Evolutionary conservation across 306 rosid species (phyloP), one percentile per base, ranked within the genome.

Genomic region (Glycine soja): DNA sequence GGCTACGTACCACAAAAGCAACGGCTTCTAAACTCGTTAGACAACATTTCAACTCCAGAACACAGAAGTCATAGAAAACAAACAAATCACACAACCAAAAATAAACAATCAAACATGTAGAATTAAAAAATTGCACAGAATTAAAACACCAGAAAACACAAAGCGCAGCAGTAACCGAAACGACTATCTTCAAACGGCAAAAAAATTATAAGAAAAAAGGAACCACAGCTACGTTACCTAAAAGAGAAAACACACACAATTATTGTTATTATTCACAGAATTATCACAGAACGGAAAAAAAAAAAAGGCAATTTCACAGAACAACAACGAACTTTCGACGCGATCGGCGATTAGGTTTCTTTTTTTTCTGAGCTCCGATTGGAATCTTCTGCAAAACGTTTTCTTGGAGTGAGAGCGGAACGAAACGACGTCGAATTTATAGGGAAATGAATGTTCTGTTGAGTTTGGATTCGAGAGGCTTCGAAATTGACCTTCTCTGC

Each of bases 241-340:
- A 59, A 52, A 48, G 6, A 83, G 46, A 80, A 30, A 61, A 45
- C 53, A 63, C 53, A 42, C 64, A 64, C 3, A 57, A 13, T 64
- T 30, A 69, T 7, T 1, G 12, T 19, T 15, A n/a, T n/a, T 32
- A 77, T 8, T 42, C 11, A 64, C 52, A 19, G 50, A 40, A n/a
- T 0, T 24, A 18, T 10, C 30, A n/a, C 64, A 58, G 15, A 0
- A 36, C 48, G 40, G 8, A 47, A 54, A 42, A 45, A 0, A 14
- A 85, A 14, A 53, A 82, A 78, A 47, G 58, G 24, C 66, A 74
- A 32, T 38, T 38, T 24, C 40, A 56, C 72, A 70, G 58, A 82
- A 66, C 81, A 53, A 78, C 86, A 75, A 84, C 89, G 90, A 85
- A 88, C 91, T 83, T 87, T 88, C 84, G 51, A 46, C 10, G 51